Evolutionary conservation across 2,329 filamentous ascomycete species (phyloP), one percentile per base, ranked within the genome.

Genomic region (Beauveria rudraprayagi): DNA sequence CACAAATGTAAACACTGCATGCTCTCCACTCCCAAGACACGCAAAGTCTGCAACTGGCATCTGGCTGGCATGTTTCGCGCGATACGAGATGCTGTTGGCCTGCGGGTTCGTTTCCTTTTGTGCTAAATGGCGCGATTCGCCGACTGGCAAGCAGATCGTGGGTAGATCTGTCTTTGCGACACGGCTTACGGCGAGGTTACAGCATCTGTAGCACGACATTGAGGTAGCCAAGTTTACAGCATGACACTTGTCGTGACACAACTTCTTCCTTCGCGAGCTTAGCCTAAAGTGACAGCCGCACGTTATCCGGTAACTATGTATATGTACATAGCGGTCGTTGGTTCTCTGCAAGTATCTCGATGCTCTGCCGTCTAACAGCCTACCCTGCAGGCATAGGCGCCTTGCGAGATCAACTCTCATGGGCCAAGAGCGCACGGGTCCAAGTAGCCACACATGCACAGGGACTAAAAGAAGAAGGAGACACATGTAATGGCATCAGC

Each of bases 1-100:
- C 54, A 10, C 44, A 22, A 50, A 58, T 58, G 56, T 58, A 58
- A 58, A 58, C 56, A 58, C 7, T 17, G 19, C 30, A 22, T 57
- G 28, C 55, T 47, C 43, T 40, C 43, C 43, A 56, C 30, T 14
- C 28, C 7, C 30, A 10, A 58, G 30, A 47, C 40, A 51, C 56
- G 22, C 56, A 43, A 56, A 37, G 24, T 19, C 53, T 37, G 46
- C 30, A 17, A 51, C 46, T 58, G 46, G 56, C 46, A 51, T 51
- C 34, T 47, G 46, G 19, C 30, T 58, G 44, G 46, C 43, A 22
- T 51, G 53, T 28, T 57, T 58, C n/a, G 46, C 56, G 56, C 56
- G 34, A 57, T 26, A 48, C 24, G 24, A 26, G 2, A 14, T 22
- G 22, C 10, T 46, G 11, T 16, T 30, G 5, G 22, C 7, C 40